Evolutionary conservation across 225 moss, liverwort and hornwort genomes (phyloP).

Genomic region (Polytrichum formosum): DNA sequence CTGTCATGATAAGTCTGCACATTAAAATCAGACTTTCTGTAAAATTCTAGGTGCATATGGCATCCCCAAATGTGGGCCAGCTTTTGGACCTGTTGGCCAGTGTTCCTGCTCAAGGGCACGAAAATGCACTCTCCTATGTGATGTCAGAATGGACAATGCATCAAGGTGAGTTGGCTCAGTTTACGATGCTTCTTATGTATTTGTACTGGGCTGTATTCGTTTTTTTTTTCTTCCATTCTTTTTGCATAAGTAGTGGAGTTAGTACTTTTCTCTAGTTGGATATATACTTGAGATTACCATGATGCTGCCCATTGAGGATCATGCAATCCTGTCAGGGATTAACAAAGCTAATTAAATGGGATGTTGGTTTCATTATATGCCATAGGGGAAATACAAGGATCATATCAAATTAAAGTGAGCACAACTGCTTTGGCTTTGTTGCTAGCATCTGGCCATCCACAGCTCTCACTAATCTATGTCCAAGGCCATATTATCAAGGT

Average conservation of each 20-base stretch:
- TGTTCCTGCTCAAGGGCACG: conserved; percentile 62
- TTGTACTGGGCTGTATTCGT: too few species aligned
- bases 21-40: not conserved
- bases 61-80: conserved; percentile 76
- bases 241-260: too few species aligned
- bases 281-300: too few species aligned
- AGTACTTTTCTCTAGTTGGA: too few species aligned
- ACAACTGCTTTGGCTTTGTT: conserved; percentile 78
- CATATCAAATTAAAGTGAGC: conserved; percentile 86
- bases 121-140: conserved; percentile 68
- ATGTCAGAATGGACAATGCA: conserved; percentile 84
- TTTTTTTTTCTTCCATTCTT: not conserved
- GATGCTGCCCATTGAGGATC: not conserved
- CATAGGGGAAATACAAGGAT: conserved; percentile 81
- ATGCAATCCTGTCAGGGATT: not conserved
- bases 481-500: conserved; percentile 68
- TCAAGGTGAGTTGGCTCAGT: conserved; percentile 52
- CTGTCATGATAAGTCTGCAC: too few species aligned
- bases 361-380: conserved; percentile 12
- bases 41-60: conserved; percentile 72
- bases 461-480: conserved; percentile 63
- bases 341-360: not conserved
- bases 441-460: conserved; percentile 73
- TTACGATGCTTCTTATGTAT: not conserved
- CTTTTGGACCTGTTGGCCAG: conserved; percentile 62